Evolutionary conservation across 176 grass and related monocot genomes (phyloP).

Genomic region (Echinochloa phyllopogon): DNA sequence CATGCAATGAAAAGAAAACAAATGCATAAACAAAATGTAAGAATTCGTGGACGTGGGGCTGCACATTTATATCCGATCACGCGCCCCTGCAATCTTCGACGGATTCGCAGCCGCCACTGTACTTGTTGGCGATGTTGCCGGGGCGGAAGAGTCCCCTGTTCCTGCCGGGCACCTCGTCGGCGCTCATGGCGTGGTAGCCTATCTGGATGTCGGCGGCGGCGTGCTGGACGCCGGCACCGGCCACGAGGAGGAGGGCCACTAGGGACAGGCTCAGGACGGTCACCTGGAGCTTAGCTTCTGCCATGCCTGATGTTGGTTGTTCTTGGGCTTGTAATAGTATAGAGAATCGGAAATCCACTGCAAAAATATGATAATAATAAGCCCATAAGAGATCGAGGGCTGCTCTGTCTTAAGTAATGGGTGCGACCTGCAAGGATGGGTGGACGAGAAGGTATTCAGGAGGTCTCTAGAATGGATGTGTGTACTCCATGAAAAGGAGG

Average conservation of each 20-base stretch:
- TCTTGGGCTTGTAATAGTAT: background rate
- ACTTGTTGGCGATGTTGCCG: background rate
- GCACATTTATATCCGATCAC: background rate
- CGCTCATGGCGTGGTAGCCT: background rate
- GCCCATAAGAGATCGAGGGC: background rate
- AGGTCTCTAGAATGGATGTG: background rate
- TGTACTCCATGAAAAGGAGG: background rate
- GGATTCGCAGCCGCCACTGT: background rate
- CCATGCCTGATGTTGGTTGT: conserved; percentile 3
- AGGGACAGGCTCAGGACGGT: conserved; percentile 4
- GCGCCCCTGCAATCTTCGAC: background rate
- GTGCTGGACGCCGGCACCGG: background rate
- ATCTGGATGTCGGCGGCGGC: background rate
- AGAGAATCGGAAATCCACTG: too few relatives aligned
- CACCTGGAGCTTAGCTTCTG: background rate
- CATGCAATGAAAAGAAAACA: too few relatives aligned
- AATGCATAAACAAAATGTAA: too few relatives aligned
- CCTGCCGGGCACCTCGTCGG: background rate
- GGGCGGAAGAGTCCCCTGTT: background rate
- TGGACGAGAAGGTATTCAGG: conserved; percentile 20
- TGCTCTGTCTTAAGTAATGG: background rate
- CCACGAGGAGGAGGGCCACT: conserved; percentile 30
- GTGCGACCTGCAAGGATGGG: background rate
- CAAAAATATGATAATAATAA: background rate
- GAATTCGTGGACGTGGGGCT: background rate